A percentile compares a stretch with the other conserved stretches of the same genome.
These are phyloP conservation scores for Solanum verrucosum DNA, from an alignment of 257 asterid genomes.

Conservation along the genomic window DNA sequence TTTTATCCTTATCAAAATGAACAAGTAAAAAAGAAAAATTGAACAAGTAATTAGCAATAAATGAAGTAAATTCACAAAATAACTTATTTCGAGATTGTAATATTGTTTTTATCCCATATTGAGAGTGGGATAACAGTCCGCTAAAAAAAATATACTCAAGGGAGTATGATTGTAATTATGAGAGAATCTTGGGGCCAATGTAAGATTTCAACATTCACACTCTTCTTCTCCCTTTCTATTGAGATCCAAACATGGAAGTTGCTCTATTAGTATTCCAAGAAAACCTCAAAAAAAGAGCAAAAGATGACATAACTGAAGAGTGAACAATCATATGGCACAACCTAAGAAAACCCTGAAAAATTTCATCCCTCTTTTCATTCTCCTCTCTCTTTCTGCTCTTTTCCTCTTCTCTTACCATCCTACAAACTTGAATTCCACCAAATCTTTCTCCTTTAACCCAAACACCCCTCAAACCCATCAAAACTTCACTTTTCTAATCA, in stretches of 20 bases:
- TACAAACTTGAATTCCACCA: slow-evolving; percentile 25
- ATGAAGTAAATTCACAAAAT: not conserved
- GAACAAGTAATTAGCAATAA: no score
- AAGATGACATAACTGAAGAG: not conserved
- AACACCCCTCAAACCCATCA: slow-evolving; percentile 22
- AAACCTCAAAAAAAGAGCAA: not conserved
- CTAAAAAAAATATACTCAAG: not conserved
- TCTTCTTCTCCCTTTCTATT: not conserved
- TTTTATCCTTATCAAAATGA: no score
- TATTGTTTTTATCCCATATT: not conserved
- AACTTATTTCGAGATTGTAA: not conserved
- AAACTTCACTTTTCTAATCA: slow-evolving; percentile 68
- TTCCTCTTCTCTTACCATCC: slow-evolving; percentile 36
- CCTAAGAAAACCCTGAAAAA: slow-evolving; percentile 17
- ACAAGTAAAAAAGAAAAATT: no score
- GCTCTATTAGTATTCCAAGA: not conserved
- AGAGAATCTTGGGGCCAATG: not conserved
- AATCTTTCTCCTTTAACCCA: slow-evolving; percentile 17
- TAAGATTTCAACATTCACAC: not conserved
- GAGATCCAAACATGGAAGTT: not conserved
- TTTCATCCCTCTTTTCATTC: slow-evolving; percentile 22
- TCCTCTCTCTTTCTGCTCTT: slow-evolving; percentile 19
- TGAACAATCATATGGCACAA: slow-evolving; percentile 13
- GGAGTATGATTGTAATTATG: not conserved
- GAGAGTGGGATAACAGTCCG: not conserved